These are phyloP conservation scores for Starmerella stigmatis DNA, from an alignment of 805 yeast species.

Conservation along the genomic window DNA sequence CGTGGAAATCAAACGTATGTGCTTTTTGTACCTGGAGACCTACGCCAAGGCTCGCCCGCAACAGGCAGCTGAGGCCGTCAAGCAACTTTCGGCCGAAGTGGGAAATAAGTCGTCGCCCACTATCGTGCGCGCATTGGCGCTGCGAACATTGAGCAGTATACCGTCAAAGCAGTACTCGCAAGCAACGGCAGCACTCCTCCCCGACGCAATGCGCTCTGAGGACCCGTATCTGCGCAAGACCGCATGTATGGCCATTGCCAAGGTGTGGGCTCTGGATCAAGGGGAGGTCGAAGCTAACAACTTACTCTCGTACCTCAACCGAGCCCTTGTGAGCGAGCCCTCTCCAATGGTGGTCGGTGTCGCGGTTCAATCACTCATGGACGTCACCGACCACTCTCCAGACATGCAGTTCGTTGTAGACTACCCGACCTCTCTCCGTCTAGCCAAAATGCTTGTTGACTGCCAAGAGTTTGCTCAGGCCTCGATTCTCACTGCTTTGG, in stretches of 20 bases:
- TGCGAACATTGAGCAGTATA: conserved; percentile 54
- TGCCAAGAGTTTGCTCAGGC: conserved; percentile 63
- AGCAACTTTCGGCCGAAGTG: conserved; percentile 45
- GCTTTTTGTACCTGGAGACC: conserved; percentile 53
- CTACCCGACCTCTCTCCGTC: conserved; percentile 36
- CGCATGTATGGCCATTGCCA: conserved; percentile 60
- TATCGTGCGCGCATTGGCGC: conserved; percentile 45
- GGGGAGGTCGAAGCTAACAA: conserved; percentile 36
- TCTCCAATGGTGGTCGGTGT: conserved; percentile 57
- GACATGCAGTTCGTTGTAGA: conserved; percentile 46
- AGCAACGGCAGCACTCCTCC: conserved; percentile 36
- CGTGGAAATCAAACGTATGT: conserved; percentile 58
- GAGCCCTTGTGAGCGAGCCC: conserved; percentile 41
- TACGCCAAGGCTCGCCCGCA: conserved; percentile 52
- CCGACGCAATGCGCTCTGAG: conserved; percentile 35
- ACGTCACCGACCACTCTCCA: conserved; percentile 48
- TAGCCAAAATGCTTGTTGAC: conserved; percentile 35
- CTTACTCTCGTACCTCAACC: conserved; percentile 42
- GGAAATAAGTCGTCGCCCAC: conserved; percentile 37
- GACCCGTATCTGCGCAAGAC: conserved; percentile 56
- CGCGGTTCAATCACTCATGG: conserved; percentile 56
- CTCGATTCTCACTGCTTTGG: conserved; percentile 52
- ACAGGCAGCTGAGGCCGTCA: conserved; percentile 46
- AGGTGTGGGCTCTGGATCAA: conserved; percentile 49
- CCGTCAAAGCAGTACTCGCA: conserved; percentile 43